phyloP scores from a whole-genome alignment of 345 rosid species.

The Tarenaya hassleriana region DNA sequence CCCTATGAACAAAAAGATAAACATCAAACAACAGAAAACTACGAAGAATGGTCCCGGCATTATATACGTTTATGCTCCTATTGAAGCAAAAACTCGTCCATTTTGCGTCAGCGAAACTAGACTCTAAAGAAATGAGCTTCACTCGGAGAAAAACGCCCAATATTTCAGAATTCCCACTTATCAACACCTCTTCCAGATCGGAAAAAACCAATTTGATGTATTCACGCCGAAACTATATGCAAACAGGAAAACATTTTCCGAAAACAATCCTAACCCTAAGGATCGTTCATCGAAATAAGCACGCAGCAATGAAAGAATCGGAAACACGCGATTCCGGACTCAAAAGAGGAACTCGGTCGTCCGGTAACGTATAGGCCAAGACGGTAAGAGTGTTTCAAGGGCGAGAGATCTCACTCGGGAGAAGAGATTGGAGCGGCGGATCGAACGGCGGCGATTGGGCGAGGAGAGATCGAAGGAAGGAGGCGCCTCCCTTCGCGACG shows the following conservation, averaged over 20 bases:
- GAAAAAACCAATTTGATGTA: not conserved
- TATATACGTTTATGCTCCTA: slow-evolving; percentile 1
- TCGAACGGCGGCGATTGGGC: slow-evolving; percentile 47
- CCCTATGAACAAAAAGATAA: slow-evolving; percentile 53
- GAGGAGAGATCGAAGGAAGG: slow-evolving; percentile 49
- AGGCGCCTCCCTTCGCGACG: slow-evolving; percentile 81
- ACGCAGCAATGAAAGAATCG: slow-evolving; percentile 11
- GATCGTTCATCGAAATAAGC: slow-evolving; percentile 4
- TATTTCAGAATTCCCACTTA: slow-evolving; percentile 3
- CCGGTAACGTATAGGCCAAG: not conserved
- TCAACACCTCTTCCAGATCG: not conserved
- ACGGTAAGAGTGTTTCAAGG: not conserved
- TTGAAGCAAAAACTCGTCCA: not conserved
- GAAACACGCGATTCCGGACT: slow-evolving; percentile 1
- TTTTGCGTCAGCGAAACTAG: not conserved
- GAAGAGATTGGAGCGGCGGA: slow-evolving; percentile 30
- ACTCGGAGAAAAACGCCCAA: not conserved
- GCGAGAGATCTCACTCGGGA: slow-evolving; percentile 34
- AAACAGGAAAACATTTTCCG: too few relatives aligned
- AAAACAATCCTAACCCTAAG: slow-evolving; percentile 10
- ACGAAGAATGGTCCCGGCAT: not conserved
- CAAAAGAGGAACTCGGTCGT: not conserved
- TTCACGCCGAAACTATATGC: too few relatives aligned
- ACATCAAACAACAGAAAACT: not conserved
- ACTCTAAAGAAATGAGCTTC: slow-evolving; percentile 4